Base-by-base conservation (phyloP, 1,139 yeast genomes). In the Blastobotrys proliferans region DNA sequence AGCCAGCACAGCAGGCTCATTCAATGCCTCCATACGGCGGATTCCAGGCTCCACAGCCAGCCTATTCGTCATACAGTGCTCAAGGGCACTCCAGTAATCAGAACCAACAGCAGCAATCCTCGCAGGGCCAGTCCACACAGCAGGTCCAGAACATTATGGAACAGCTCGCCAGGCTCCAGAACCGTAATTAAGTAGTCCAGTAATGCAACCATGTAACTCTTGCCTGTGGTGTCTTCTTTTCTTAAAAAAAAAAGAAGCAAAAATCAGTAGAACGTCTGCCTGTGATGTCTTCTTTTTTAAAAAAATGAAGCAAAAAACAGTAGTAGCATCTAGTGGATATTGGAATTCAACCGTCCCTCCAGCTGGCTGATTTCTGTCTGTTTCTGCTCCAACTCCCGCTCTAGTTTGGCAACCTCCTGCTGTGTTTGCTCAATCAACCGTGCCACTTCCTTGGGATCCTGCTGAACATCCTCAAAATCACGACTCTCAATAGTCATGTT, bases 141-240 rank as follows among this genome's bases (percentile, higher is more conserved):
- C 59, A 58, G 29, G 55, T 55, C 3, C 57, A 52, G 37, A 53
- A 45, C 33, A 55, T 58, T 18, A 57, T 58, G 62, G 62, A 58
- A 18, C 62, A 58, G 39, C 45, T 58, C 13, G 58, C 60, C 2
- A 42, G 49, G 35, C 41, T 58, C 22, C 61, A 58, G 35, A 51
- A 54, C n/a, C 43, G 42, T 11, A 29, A 16, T 2, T 9, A 2
- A 8, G 9, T 9, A 21, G 11, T 14, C 9, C 30, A 8, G 13
- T 10, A 28, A 9, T 28, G 10, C 31, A 28, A 24, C 26, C 10
- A 8, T 9, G 26, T 24, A 24, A 9, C 8, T 24, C 8, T 11
- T 27, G n/a, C 6, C 6, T 11, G 31, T 27, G 13, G 31, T 6
- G 13, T 13, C 13, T 27, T 13, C 9, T 22, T 22, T n/a, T 16